Percentiles rank a stretch among this genome's conserved stretches.
Conservation (phyloP, 345 rosid species). For the Acer campestre region DNA sequence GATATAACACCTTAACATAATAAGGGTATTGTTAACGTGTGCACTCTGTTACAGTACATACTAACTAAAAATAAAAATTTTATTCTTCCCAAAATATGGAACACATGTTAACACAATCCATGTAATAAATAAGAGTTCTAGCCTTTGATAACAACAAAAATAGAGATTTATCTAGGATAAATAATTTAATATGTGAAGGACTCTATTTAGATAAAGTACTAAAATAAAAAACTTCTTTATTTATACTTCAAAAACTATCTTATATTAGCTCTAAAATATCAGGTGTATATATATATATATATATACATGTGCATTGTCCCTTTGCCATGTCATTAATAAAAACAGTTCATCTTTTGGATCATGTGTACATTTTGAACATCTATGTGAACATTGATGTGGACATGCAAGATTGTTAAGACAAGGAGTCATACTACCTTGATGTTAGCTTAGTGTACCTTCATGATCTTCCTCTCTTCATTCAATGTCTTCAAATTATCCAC, state of each 20-base stretch:
- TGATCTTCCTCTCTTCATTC: neutral
- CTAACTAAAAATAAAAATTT: neutral
- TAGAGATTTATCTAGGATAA: too few species aligned
- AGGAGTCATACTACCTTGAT: neutral
- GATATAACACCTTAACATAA: too few species aligned
- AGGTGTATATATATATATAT: too few species aligned
- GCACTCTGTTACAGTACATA: neutral
- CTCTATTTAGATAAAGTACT: neutral
- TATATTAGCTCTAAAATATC: too few species aligned
- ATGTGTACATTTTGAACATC: neutral
- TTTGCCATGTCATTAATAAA: neutral
- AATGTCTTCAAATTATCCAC: neutral
- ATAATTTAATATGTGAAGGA: too few species aligned
- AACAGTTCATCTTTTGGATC: neutral
- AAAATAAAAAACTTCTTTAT: neutral
- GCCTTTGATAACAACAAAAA: too few species aligned
- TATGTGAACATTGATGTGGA: neutral
- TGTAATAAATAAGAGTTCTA: too few species aligned
- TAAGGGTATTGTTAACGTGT: too few species aligned
- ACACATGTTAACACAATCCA: too few species aligned
- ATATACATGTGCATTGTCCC: too few species aligned
- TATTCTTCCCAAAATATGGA: neutral
- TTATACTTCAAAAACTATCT: neutral
- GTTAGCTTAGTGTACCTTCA: conserved; percentile 2
- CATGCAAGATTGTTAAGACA: neutral